phyloP scores from a whole-genome alignment of 805 yeast genomes.

The Yamadazyma endophytica region DNA sequence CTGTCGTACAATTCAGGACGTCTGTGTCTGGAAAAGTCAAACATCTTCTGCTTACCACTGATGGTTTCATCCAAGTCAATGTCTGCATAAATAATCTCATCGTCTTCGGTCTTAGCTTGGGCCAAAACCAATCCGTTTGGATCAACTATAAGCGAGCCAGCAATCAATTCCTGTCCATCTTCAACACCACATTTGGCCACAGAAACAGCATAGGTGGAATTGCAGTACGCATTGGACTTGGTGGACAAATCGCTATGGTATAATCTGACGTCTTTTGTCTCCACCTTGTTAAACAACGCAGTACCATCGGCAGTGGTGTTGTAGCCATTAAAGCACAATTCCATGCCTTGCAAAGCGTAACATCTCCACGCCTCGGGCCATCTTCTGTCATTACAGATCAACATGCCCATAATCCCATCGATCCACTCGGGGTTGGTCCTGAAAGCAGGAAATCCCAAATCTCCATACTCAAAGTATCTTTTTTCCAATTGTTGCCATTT shows the following conservation, averaged over 20 bases:
- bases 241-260: constrained; percentile 30
- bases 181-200: constrained; percentile 34
- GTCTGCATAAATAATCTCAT: constrained; percentile 15
- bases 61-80: constrained; percentile 32
- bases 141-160: constrained; percentile 31
- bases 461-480: constrained; percentile 34
- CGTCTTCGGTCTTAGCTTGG: constrained; percentile 24
- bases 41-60: constrained; percentile 30
- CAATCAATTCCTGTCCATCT: constrained; percentile 32
- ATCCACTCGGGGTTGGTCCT: constrained; percentile 29
- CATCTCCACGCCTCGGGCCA: constrained; percentile 41
- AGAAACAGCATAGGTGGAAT: constrained; percentile 28
- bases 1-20: constrained; percentile 18
- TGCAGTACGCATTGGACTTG: constrained; percentile 30
- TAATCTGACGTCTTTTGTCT: constrained; percentile 23
- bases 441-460: constrained; percentile 31
- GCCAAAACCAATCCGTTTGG: constrained; percentile 31
- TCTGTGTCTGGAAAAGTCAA: constrained; percentile 33
- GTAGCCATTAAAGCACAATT: constrained; percentile 32
- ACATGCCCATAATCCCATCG: constrained; percentile 32
- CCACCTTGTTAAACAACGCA: constrained; percentile 13
- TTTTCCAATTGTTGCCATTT: constrained; percentile 35
- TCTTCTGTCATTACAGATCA: constrained; percentile 38
- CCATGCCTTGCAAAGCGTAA: constrained; percentile 38
- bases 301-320: constrained; percentile 34